Base-by-base conservation (phyloP, 129 eudicot species). In the Pulicaria dysenterica region DNA sequence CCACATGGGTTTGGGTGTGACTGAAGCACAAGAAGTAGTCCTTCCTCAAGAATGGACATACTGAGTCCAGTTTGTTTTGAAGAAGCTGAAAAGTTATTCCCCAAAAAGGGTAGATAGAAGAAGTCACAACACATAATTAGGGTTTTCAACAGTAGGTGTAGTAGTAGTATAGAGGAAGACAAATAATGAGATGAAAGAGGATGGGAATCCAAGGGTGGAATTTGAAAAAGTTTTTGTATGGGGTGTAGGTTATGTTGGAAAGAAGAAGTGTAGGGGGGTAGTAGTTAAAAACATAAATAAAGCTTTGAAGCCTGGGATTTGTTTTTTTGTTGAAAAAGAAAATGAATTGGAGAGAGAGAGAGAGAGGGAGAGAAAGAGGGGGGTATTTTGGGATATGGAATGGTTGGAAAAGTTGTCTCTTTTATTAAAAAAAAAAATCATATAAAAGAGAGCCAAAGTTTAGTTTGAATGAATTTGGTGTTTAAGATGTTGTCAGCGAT, bases 41-140 rank as follows among this genome's bases (percentile, higher is more conserved):
- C 92, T 86, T 8, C 97, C 97, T 15, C 86, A 79, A 58, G 97
- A 91, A 45, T 91, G 97, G 97, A 91, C 92, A 19, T 91, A 88
- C 55, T 91, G 62, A 83, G 12, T 63, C 9, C 56, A 44, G 19
- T 58, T 70, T n/a, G 19, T 58, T 70, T n/a, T 8, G 37, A 40
- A 7, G 51, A 55, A 13, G 1, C 0, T 31, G 5, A n/a, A 24
- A 42, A 38, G 58, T 10, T 34, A 31, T 70, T 15, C 36, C 19
- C 36, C n/a, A 31, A 76, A 58, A 49, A 12, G 69, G 71, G 73
- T 72, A 53, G 81, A 51, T 68, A 65, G 68, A 43, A 47, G 38
- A 19, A 46, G 63, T 64, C 41, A 46, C 56, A 71, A 71, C 31
- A 66, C 5, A 77, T 40, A 77, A 70, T 48, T 67, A 73, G 57